Conservation (phyloP, 306 rosid genomes). For the Sechiopsis laciniata region DNA sequence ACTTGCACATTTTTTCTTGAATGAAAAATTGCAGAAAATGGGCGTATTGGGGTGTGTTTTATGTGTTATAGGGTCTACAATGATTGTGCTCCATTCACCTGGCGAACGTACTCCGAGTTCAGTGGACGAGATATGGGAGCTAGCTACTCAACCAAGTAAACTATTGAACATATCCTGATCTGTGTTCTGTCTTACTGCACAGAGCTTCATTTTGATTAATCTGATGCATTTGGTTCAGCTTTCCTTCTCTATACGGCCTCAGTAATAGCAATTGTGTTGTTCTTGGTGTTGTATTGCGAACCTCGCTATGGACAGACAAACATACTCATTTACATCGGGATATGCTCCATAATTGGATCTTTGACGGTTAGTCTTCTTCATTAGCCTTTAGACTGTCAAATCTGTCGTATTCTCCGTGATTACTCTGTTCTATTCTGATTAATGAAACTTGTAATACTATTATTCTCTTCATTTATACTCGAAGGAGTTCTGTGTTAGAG, state of each 20-base stretch:
- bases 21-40: constrained; percentile 75
- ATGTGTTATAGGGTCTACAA: constrained; percentile 69
- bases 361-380: constrained; percentile 52
- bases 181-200: background rate
- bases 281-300: constrained; percentile 53
- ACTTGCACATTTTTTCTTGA: constrained; percentile 73
- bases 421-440: background rate
- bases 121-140: constrained; percentile 65
- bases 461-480: constrained; percentile 16
- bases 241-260: constrained; percentile 75
- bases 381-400: constrained; percentile 11
- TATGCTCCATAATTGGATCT: constrained; percentile 77
- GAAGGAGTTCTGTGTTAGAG: constrained; percentile 12
- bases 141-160: constrained; percentile 79
- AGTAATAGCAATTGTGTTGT: constrained; percentile 46
- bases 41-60: constrained; percentile 81
- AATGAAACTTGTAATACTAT: background rate
- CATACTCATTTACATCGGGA: constrained; percentile 60
- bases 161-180: constrained; percentile 12
- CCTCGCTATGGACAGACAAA: constrained; percentile 83
- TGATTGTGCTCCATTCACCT: constrained; percentile 79
- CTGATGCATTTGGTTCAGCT: constrained; percentile 39
- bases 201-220: background rate
- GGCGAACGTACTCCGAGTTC: constrained; percentile 50
- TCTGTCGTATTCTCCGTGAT: background rate